Conservation (phyloP, 2,329 filamentous ascomycete genomes). For the Nothopassalora personata region DNA sequence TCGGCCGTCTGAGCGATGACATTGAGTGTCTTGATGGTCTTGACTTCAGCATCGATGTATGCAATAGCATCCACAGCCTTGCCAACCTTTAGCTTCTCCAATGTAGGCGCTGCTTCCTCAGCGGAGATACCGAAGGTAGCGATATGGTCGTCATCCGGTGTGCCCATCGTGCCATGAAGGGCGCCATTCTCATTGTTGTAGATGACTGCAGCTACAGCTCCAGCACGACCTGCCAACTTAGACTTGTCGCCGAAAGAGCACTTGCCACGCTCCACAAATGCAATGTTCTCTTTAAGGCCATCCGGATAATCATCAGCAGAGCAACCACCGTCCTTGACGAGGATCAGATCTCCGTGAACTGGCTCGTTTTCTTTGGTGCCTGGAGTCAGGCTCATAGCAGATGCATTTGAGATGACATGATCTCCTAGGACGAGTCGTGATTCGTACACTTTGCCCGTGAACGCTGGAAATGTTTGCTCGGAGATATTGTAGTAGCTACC, state of each 20-base stretch:
- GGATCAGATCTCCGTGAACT: constrained; percentile 37
- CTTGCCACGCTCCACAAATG: constrained; percentile 62
- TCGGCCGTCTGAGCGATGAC: constrained; percentile 16
- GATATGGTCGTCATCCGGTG: constrained; percentile 60
- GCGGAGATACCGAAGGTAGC: constrained; percentile 62
- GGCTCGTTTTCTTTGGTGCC: constrained; percentile 22
- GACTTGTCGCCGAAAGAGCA: constrained; percentile 72
- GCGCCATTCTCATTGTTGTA: constrained; percentile 66
- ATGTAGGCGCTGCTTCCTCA: constrained; percentile 16
- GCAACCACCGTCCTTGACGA: constrained; percentile 60
- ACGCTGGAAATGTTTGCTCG: constrained; percentile 38
- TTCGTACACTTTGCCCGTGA: constrained; percentile 26
- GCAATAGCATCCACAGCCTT: constrained; percentile 16
- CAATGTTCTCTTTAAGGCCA: constrained; percentile 58
- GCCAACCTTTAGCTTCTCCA: constrained; percentile 18
- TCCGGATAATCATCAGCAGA: constrained; percentile 59
- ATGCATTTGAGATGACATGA: constrained; percentile 58
- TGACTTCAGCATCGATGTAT: constrained; percentile 21
- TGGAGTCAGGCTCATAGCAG: constrained; percentile 42
- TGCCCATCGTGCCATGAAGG: constrained; percentile 50
- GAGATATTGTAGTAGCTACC: constrained; percentile 58
- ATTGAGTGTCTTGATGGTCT: constrained; percentile 18
- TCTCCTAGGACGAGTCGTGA: constrained; percentile 46
- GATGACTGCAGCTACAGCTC: constrained; percentile 67
- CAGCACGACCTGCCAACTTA: constrained; percentile 60